A percentile compares a stretch with the other conserved stretches of the same genome.
Evolutionary conservation across 306 rosid species (phyloP).

Genomic region (Alnus rubra): DNA sequence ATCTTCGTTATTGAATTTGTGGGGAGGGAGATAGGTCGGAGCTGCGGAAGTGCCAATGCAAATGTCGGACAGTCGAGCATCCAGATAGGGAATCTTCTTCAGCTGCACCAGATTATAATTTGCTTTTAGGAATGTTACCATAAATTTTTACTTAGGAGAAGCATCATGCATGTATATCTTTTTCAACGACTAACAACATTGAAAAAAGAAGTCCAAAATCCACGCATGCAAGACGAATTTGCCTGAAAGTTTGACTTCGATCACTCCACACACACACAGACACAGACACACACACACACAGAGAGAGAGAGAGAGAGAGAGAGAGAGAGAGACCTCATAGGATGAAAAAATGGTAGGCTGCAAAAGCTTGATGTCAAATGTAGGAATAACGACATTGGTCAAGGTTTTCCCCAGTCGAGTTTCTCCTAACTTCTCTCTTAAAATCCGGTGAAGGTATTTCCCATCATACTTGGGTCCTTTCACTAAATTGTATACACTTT

Average conservation of each 20-base stretch:
- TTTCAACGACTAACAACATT: too few relatives aligned
- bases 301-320: too few relatives aligned
- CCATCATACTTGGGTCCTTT: slow-evolving; percentile 57
- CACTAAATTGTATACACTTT: slow-evolving; percentile 15
- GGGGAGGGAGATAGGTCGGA: slow-evolving; percentile 60
- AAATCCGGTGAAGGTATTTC: slow-evolving; percentile 38
- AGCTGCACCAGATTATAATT: slow-evolving; percentile 15
- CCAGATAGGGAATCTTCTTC: slow-evolving; percentile 28
- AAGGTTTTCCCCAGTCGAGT: slow-evolving; percentile 35
- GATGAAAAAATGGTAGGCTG: slow-evolving; percentile 64
- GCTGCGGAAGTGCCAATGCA: slow-evolving; percentile 64
- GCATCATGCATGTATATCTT: too few relatives aligned
- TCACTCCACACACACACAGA: too few relatives aligned
- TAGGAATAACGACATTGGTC: slow-evolving; percentile 55
- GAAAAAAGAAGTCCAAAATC: neutral
- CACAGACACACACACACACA: too few relatives aligned
- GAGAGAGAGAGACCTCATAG: slow-evolving; percentile 32
- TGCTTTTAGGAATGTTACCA: too few relatives aligned
- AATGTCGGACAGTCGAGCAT: slow-evolving; percentile 52
- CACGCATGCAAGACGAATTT: too few relatives aligned
- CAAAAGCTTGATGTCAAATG: slow-evolving; percentile 58
- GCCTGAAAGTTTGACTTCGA: too few relatives aligned
- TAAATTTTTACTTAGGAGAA: too few relatives aligned
- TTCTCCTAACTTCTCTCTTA: slow-evolving; percentile 34
- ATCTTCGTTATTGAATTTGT: slow-evolving; percentile 39